Evolutionary conservation across 331 rosid genomes (phyloP).

Genomic region (Cydonia oblonga): DNA sequence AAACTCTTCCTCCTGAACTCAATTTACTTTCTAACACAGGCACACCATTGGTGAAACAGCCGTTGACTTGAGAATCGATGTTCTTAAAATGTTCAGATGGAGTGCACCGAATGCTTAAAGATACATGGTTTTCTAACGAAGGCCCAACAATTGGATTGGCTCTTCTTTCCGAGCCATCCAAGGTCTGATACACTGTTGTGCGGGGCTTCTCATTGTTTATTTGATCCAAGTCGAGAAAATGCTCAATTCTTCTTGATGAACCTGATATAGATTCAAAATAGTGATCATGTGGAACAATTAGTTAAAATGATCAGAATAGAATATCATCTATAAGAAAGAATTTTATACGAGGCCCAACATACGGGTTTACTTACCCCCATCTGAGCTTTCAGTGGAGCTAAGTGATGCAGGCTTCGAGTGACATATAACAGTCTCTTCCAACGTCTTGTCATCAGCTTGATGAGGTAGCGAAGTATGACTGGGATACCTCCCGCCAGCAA

Average conservation of each 20-base stretch:
- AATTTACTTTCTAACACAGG: constrained; percentile 16
- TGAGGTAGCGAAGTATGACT: constrained; percentile 21
- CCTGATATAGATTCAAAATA: constrained; percentile 27
- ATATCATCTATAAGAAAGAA: not conserved
- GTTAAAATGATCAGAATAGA: not conserved
- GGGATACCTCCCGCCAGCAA: constrained; percentile 37
- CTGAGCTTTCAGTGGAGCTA: constrained; percentile 90
- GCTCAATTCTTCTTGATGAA: constrained; percentile 83
- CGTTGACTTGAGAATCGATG: constrained; percentile 18
- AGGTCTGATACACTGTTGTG: constrained; percentile 33
- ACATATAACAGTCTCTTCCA: constrained; percentile 61
- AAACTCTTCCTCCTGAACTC: constrained; percentile 11
- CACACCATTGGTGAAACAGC: constrained; percentile 8
- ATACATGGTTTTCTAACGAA: constrained; percentile 18
- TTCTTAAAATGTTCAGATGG: constrained; percentile 30
- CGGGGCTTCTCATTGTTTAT: constrained; percentile 27
- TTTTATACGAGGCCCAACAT: not conserved
- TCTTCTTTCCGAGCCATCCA: constrained; percentile 44
- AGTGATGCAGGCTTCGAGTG: constrained; percentile 89
- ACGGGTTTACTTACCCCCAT: constrained; percentile 46
- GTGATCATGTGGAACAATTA: not conserved
- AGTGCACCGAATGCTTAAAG: constrained; percentile 22
- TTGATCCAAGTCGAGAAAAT: constrained; percentile 65
- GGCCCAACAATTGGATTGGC: constrained; percentile 24
- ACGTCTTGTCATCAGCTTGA: constrained; percentile 49